These are phyloP conservation scores for Sequoiadendron giganteum DNA, from an alignment of 75 land plant species.

Conservation along the genomic window DNA sequence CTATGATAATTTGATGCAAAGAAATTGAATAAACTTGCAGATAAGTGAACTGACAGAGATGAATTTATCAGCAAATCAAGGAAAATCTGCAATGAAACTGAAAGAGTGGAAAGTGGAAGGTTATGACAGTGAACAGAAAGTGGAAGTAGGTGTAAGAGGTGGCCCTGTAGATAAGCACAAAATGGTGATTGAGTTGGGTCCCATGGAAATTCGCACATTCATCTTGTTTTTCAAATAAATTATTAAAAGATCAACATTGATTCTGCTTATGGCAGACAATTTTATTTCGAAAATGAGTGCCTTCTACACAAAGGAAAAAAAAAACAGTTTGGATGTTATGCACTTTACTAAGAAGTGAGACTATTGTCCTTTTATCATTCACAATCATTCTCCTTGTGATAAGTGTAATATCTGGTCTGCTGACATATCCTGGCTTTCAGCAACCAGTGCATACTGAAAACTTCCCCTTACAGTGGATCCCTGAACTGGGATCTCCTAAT, in stretches of 20 bases:
- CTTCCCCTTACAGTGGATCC: not conserved
- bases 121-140: constrained; percentile 5
- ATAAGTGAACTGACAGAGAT: constrained; percentile 53
- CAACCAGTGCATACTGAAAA: not conserved
- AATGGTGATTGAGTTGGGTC: constrained; percentile 70
- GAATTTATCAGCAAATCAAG: constrained; percentile 86
- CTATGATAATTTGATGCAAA: not conserved
- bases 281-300: not conserved
- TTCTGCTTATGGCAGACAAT: not conserved
- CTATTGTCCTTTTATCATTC: not conserved
- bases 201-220: constrained; percentile 94
- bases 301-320: not conserved
- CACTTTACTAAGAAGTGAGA: not conserved
- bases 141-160: constrained; percentile 33
- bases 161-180: constrained; percentile 52
- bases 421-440: not conserved
- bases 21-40: constrained; percentile 29
- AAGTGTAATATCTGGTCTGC: not conserved
- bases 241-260: not conserved
- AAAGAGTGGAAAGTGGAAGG: constrained; percentile 76
- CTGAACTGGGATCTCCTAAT: not conserved
- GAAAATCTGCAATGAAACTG: constrained; percentile 67
- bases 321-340: not conserved
- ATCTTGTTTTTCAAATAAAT: constrained; percentile 26
- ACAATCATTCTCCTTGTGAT: not conserved